phyloP scores from a whole-genome alignment of 495 filamentous ascomycete genomes.

The Margaritispora aquatica region DNA sequence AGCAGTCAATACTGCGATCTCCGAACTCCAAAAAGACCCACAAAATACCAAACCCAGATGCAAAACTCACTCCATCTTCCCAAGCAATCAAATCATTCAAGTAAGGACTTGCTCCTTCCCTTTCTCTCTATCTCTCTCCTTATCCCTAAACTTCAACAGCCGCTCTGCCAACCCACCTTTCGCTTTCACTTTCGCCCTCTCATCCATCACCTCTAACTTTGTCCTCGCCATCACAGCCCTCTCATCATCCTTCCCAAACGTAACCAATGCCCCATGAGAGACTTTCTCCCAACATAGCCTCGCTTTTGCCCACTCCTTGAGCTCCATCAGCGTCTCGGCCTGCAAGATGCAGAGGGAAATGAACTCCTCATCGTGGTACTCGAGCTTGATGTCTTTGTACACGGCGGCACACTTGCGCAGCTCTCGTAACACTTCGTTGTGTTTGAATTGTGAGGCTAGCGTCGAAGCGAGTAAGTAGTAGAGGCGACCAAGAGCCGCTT shows the following conservation, averaged over 20 bases:
- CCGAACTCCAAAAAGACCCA: too few species aligned
- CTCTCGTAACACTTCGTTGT: neutral
- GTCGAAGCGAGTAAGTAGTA: neutral
- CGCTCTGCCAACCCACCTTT: conserved; percentile 4
- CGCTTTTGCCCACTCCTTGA: conserved; percentile 10
- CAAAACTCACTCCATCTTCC: neutral
- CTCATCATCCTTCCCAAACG: neutral
- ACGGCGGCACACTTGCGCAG: neutral
- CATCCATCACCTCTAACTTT: neutral
- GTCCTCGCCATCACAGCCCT: neutral
- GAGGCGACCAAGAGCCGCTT: neutral
- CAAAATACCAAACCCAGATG: neutral
- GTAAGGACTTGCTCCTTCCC: neutral
- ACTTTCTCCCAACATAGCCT: conserved; percentile 1
- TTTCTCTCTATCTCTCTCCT: neutral
- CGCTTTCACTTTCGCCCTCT: neutral
- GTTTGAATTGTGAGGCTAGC: neutral
- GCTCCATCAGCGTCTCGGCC: neutral
- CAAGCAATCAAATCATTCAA: neutral
- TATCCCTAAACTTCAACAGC: neutral
- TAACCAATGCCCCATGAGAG: neutral
- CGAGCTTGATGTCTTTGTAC: neutral
- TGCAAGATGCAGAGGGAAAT: neutral
- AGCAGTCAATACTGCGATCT: too few species aligned
- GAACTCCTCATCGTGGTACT: neutral